phyloP scores from a whole-genome alignment of 148 eudicot species.

The Silene latifolia region DNA sequence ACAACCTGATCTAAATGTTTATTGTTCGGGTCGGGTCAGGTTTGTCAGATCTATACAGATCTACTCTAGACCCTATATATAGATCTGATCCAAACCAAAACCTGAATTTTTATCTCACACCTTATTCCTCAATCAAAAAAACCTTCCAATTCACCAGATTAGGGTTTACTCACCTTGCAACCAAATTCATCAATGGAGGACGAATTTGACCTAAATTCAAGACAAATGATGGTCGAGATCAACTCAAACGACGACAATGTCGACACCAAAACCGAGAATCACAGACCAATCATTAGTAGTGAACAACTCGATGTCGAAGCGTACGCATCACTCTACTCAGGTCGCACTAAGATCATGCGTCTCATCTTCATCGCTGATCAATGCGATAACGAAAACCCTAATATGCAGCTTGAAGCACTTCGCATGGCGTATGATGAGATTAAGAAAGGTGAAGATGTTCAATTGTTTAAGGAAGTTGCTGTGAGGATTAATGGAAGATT shows the following conservation, averaged over 20 bases:
- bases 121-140: no score
- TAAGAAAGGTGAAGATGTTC: constrained; percentile 78
- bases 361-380: constrained; percentile 70
- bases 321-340: constrained; percentile 70
- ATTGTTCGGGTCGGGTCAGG: no score
- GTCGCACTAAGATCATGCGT: constrained; percentile 77
- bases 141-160: neutral
- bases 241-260: constrained; percentile 22
- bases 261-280: constrained; percentile 5
- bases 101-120: no score
- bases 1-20: no score
- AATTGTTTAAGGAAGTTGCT: constrained; percentile 60
- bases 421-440: constrained; percentile 87
- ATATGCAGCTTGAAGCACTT: constrained; percentile 68
- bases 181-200: constrained; percentile 22
- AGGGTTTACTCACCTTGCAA: neutral
- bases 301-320: constrained; percentile 89
- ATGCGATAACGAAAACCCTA: constrained; percentile 27
- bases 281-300: constrained; percentile 49
- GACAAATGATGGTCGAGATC: constrained; percentile 30
- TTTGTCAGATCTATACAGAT: no score
- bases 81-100: no score
- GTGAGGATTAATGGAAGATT: constrained; percentile 59
- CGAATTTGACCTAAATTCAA: constrained; percentile 19
- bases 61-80: no score